Conservation (phyloP, 805 yeast genomes). For the Millerozyma miso region DNA sequence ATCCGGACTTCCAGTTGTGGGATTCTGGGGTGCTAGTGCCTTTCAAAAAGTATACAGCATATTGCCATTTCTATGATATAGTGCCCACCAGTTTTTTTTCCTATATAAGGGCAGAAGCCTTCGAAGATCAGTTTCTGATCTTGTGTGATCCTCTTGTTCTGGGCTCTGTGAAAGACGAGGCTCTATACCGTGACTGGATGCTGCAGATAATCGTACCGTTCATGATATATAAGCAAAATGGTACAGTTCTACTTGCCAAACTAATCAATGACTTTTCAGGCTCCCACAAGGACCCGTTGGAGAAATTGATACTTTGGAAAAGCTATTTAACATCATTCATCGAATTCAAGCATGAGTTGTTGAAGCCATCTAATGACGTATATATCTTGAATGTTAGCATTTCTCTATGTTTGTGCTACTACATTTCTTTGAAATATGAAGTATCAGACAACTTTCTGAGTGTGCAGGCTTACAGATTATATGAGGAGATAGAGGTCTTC, state of each 20-base stretch:
- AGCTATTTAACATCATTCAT: conserved; percentile 6
- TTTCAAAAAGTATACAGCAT: conserved; percentile 25
- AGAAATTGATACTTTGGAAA: conserved; percentile 20
- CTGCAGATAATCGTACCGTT: neutral
- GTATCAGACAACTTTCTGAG: conserved; percentile 14
- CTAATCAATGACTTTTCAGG: neutral
- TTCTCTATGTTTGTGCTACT: conserved; percentile 20
- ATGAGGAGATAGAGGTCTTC: conserved; percentile 25
- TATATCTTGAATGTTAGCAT: conserved; percentile 2
- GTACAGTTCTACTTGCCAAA: neutral
- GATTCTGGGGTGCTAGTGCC: conserved; percentile 23
- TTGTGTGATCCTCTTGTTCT: neutral
- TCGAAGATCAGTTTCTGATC: conserved; percentile 15
- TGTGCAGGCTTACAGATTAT: conserved; percentile 24
- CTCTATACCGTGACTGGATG: neutral
- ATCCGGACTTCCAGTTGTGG: conserved; percentile 23
- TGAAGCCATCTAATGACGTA: neutral
- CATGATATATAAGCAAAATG: neutral
- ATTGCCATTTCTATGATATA: conserved; percentile 14
- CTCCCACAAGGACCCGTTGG: conserved; percentile 1
- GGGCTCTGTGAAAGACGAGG: neutral
- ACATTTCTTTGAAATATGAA: conserved; percentile 14
- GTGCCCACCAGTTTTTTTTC: conserved; percentile 10
- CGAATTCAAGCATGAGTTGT: neutral
- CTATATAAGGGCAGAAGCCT: conserved; percentile 9